Conservation (phyloP, 116 monocot species). For the Dioscorea cayenensis region DNA sequence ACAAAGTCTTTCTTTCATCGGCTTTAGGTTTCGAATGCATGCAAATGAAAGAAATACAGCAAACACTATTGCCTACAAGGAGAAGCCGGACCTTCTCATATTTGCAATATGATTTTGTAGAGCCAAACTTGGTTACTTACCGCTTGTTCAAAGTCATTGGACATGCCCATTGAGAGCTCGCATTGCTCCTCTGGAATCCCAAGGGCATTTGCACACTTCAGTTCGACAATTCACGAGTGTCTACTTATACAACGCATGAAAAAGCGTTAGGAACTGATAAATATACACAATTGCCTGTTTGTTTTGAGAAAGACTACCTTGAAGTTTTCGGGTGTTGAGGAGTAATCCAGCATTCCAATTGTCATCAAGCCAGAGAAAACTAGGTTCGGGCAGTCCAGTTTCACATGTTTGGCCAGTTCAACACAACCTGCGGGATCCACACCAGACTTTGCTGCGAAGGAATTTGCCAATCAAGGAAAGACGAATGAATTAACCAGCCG, state of each 20-base stretch:
- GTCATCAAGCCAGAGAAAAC: conserved; percentile 95
- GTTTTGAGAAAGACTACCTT: conserved; percentile 22
- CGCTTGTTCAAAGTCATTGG: conserved; percentile 91
- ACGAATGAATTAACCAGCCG: background rate
- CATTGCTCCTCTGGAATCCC: conserved; percentile 71
- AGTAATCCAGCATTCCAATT: conserved; percentile 91
- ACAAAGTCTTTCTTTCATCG: background rate
- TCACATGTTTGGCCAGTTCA: conserved; percentile 79
- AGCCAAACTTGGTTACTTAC: conserved; percentile 27
- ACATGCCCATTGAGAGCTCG: conserved; percentile 99
- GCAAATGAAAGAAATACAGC: background rate
- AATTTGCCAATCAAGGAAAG: background rate
- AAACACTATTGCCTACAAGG: background rate
- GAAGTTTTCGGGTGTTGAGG: conserved; percentile 98
- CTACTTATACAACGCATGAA: conserved; percentile 22
- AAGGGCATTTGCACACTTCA: conserved; percentile 70
- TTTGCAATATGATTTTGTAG: background rate
- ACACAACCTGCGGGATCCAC: conserved; percentile 76
- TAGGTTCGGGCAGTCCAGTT: conserved; percentile 68
- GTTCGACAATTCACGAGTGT: conserved; percentile 53
- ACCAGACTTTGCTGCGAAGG: conserved; percentile 84
- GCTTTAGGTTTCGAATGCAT: background rate
- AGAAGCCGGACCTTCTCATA: background rate
- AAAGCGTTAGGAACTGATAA: background rate
- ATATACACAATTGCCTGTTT: background rate